A percentile compares a stretch with the other conserved stretches of the same genome.
Conservation (phyloP, 1,284 basidiomycete genomes). For the Pseudozyma hubeiensis region DNA sequence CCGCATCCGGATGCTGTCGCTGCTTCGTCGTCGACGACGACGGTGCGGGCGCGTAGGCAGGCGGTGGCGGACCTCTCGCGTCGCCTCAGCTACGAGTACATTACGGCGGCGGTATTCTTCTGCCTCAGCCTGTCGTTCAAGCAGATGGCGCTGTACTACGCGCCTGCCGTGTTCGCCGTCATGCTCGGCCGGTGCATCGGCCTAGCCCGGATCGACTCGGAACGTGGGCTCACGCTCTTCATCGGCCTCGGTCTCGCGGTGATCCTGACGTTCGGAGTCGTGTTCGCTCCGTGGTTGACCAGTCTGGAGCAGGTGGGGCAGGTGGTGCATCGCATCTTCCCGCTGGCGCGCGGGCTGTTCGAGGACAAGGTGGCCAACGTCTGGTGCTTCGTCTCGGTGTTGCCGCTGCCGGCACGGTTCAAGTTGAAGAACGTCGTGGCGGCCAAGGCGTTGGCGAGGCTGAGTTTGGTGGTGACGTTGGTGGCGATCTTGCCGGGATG, state of each 20-base stretch:
- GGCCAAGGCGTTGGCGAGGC: constrained; percentile 59
- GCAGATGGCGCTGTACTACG: constrained; percentile 94
- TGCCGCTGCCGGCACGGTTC: constrained; percentile 55
- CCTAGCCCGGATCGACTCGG: constrained; percentile 79
- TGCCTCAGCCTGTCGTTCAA: constrained; percentile 88
- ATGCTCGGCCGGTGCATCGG: constrained; percentile 74
- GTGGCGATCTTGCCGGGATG: constrained; percentile 66
- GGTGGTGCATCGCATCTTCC: constrained; percentile 85
- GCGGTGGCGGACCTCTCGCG: constrained; percentile 58
- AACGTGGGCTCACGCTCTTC: constrained; percentile 76
- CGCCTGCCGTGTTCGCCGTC: constrained; percentile 75
- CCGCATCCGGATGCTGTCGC: constrained; percentile 56
- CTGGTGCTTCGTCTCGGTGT: constrained; percentile 73
- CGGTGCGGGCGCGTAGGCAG: constrained; percentile 15
- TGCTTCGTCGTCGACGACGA: neutral
- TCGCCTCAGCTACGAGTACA: constrained; percentile 70
- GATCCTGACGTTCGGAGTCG: constrained; percentile 74
- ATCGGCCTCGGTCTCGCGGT: constrained; percentile 74
- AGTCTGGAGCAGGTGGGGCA: constrained; percentile 73
- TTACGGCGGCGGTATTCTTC: constrained; percentile 83
- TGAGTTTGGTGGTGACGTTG: constrained; percentile 69
- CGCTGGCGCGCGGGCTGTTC: constrained; percentile 87
- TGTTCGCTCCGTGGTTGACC: constrained; percentile 83
- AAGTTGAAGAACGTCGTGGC: constrained; percentile 56
- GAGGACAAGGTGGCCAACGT: constrained; percentile 97